Conservation (phyloP, 2,329 filamentous ascomycete genomes). For the Phoma sp. region DNA sequence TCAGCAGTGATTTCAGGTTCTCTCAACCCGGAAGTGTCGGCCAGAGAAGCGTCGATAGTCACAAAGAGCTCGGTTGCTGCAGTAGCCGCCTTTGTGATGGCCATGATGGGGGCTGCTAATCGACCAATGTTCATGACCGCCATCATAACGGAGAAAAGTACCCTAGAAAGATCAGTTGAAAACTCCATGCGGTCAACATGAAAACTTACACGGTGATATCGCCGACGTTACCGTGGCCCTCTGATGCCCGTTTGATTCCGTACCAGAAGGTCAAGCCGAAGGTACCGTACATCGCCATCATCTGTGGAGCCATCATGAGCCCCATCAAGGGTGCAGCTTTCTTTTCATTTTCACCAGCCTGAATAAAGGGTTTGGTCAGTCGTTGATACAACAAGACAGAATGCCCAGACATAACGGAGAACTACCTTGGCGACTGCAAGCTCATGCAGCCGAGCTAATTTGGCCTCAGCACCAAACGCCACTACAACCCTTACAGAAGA, state of each 20-base stretch:
- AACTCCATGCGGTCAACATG: neutral
- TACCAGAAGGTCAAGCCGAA: slow-evolving; percentile 51
- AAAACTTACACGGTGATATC: slow-evolving; percentile 41
- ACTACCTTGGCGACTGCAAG: slow-evolving; percentile 29
- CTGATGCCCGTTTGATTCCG: slow-evolving; percentile 44
- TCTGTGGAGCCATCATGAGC: slow-evolving; percentile 41
- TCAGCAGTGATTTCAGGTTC: slow-evolving; percentile 45
- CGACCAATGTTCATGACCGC: slow-evolving; percentile 44
- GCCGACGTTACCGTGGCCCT: slow-evolving; percentile 40
- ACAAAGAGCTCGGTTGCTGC: slow-evolving; percentile 46
- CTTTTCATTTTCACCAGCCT: slow-evolving; percentile 35
- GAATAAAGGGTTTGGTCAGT: neutral
- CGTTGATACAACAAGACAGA: neutral
- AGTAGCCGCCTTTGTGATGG: slow-evolving; percentile 43
- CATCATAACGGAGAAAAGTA: slow-evolving; percentile 50
- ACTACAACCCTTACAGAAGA: slow-evolving; percentile 46
- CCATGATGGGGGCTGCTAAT: slow-evolving; percentile 40
- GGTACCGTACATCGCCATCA: slow-evolving; percentile 46
- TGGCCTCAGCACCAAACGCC: slow-evolving; percentile 48
- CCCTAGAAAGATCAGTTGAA: slow-evolving; percentile 23
- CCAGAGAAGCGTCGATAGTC: slow-evolving; percentile 44
- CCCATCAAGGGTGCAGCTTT: slow-evolving; percentile 43
- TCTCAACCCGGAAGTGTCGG: slow-evolving; percentile 38
- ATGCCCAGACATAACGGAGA: neutral
- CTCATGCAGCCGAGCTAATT: slow-evolving; percentile 41